Conservation (phyloP, 345 rosid species). For the Carallia brachiata region DNA sequence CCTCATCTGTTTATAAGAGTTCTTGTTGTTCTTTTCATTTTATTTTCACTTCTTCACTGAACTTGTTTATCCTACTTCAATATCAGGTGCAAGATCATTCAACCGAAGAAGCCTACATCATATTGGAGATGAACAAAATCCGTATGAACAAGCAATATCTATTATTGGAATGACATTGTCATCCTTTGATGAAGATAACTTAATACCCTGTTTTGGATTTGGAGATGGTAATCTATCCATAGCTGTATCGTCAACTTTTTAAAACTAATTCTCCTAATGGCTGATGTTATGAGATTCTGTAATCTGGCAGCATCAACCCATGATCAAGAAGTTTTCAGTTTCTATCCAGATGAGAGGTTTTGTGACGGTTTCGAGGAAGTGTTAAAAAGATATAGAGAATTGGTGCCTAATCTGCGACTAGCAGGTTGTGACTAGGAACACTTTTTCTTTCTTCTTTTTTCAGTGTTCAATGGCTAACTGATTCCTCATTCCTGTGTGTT, state of each 20-base stretch:
- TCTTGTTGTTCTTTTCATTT: background rate
- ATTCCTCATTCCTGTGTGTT: background rate
- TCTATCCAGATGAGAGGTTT: constrained; percentile 55
- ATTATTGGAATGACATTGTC: constrained; percentile 76
- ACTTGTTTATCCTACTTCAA: constrained; percentile 20
- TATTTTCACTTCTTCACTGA: background rate
- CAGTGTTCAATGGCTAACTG: background rate
- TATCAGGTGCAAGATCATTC: constrained; percentile 68
- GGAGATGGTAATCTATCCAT: constrained; percentile 53
- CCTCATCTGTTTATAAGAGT: background rate
- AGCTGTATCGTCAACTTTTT: background rate
- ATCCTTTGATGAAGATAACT: constrained; percentile 72
- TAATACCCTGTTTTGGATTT: constrained; percentile 83
- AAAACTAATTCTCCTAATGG: background rate
- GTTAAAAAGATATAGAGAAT: constrained; percentile 64
- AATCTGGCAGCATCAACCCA: constrained; percentile 70
- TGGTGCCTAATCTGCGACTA: constrained; percentile 74
- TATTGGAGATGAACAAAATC: constrained; percentile 57
- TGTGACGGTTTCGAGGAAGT: constrained; percentile 94
- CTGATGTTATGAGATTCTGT: background rate
- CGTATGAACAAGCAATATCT: constrained; percentile 74
- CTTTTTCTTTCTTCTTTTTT: background rate
- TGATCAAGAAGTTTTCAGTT: constrained; percentile 94
- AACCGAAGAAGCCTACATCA: constrained; percentile 62
- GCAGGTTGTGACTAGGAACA: constrained; percentile 50